These are phyloP conservation scores for Wickerhamiella allomyrinae DNA, from an alignment of 805 yeast species.

Conservation along the genomic window DNA sequence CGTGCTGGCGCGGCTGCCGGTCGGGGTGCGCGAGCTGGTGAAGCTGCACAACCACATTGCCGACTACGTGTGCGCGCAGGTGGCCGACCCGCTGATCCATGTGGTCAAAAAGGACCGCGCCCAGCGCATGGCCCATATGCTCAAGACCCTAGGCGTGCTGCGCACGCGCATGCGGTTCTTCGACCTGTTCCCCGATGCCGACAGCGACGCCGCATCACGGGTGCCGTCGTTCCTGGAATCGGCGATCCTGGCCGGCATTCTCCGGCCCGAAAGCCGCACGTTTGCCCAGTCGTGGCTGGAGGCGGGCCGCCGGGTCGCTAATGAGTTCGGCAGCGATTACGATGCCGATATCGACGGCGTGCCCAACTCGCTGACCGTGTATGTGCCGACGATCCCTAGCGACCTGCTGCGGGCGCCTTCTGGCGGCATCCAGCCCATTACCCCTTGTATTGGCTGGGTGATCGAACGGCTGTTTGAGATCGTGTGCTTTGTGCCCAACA, in stretches of 20 bases:
- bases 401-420: conserved; percentile 9
- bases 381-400: conserved; percentile 20
- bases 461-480: conserved; percentile 65
- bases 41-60: conserved; percentile 55
- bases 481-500: conserved; percentile 65
- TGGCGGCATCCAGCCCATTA: conserved; percentile 28
- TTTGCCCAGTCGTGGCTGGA: conserved; percentile 57
- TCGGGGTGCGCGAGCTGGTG: conserved; percentile 50
- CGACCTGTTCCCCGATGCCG: conserved; percentile 33
- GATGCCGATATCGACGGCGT: conserved; percentile 4
- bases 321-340: conserved; percentile 7
- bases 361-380: conserved; percentile 14
- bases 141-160: conserved; percentile 50
- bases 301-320: conserved; percentile 32
- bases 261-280: conserved; percentile 66
- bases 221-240: conserved; percentile 81
- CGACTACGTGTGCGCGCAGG: conserved; percentile 45
- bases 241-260: conserved; percentile 55
- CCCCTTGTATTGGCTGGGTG: conserved; percentile 90
- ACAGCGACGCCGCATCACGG: conserved; percentile 16
- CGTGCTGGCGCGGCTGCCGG: conserved; percentile 43
- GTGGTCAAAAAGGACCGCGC: conserved; percentile 38
- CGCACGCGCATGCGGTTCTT: conserved; percentile 51
- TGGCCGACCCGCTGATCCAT: conserved; percentile 42
- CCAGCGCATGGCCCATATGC: conserved; percentile 51